Evolutionary conservation across 208 protist species (phyloP).

Genomic region (Acanthamoeba royreba): DNA sequence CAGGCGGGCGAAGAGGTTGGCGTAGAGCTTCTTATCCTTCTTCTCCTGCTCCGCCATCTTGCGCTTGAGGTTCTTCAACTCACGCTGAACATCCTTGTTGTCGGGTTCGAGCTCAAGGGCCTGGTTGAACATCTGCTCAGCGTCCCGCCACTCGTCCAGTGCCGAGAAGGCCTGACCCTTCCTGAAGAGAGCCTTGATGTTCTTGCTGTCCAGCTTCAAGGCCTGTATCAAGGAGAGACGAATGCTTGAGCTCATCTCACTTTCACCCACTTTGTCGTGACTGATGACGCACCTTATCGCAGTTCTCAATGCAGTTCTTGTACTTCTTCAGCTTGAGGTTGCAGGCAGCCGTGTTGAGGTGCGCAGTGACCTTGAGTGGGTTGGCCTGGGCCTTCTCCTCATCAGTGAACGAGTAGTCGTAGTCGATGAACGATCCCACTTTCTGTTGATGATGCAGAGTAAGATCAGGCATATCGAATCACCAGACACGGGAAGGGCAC

Average conservation of each 20-base stretch:
- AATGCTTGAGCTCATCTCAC: not conserved
- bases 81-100: slow-evolving; percentile 45
- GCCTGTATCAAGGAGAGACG: not conserved
- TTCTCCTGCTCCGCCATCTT: slow-evolving; percentile 45
- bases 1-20: not conserved
- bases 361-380: not conserved
- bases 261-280: not conserved
- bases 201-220: slow-evolving; percentile 30
- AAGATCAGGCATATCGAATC: not conserved
- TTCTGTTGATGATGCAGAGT: not conserved
- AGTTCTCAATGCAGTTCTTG: slow-evolving; percentile 35
- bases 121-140: not conserved
- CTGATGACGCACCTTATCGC: slow-evolving; percentile 15
- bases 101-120: not conserved
- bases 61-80: not conserved
- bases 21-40: slow-evolving; percentile 31
- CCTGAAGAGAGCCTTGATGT: slow-evolving; percentile 52
- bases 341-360: slow-evolving; percentile 52
- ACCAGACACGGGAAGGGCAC: not conserved
- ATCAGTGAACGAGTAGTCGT: slow-evolving; percentile 32
- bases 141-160: not conserved
- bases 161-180: slow-evolving; percentile 12
- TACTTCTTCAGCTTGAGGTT: slow-evolving; percentile 41
- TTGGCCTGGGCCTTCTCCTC: slow-evolving; percentile 42
- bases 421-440: not conserved